Conservation (phyloP, 805 yeast genomes). For the Pichia scutulata region DNA sequence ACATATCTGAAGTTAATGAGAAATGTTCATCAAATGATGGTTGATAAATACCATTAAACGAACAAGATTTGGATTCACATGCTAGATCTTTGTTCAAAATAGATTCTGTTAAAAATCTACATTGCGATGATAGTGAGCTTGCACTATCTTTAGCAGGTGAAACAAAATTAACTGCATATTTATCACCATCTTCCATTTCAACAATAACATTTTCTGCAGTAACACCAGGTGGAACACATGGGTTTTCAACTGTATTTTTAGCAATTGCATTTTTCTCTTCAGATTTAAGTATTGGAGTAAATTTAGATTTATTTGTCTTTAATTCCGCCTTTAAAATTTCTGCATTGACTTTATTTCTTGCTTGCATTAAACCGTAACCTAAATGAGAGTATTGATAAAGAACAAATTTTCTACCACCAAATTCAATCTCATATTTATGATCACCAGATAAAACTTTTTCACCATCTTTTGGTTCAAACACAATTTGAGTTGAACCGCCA, state of each 20-base stretch:
- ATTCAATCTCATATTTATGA: conserved; percentile 70
- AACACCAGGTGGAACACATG: conserved; percentile 82
- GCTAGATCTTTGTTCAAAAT: conserved; percentile 75
- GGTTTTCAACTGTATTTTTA: conserved; percentile 50
- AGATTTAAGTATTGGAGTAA: conserved; percentile 23
- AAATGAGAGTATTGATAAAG: conserved; percentile 92
- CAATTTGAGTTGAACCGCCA: conserved; percentile 98
- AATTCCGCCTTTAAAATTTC: conserved; percentile 39
- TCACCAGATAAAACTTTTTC: conserved; percentile 72
- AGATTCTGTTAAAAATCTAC: conserved; percentile 76
- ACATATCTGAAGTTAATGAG: conserved; percentile 66
- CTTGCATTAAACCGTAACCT: conserved; percentile 94
- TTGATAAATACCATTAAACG: conserved; percentile 96
- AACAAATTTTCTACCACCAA: conserved; percentile 73
- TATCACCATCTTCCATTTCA: conserved; percentile 33
- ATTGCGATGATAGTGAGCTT: conserved; percentile 64
- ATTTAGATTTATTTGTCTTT: conserved; percentile 19
- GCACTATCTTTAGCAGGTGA: conserved; percentile 24
- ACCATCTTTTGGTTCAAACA: conserved; percentile 77
- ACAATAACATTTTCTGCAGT: conserved; percentile 55
- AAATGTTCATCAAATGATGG: conserved; percentile 82
- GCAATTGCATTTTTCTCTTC: conserved; percentile 35
- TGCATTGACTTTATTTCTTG: conserved; percentile 73
- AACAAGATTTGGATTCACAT: conserved; percentile 76
- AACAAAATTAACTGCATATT: conserved; percentile 29